A percentile compares a stretch with the other conserved stretches of the same genome.
Conservation (phyloP, 176 grass and related monocot genomes). For the Panicum miliaceum region DNA sequence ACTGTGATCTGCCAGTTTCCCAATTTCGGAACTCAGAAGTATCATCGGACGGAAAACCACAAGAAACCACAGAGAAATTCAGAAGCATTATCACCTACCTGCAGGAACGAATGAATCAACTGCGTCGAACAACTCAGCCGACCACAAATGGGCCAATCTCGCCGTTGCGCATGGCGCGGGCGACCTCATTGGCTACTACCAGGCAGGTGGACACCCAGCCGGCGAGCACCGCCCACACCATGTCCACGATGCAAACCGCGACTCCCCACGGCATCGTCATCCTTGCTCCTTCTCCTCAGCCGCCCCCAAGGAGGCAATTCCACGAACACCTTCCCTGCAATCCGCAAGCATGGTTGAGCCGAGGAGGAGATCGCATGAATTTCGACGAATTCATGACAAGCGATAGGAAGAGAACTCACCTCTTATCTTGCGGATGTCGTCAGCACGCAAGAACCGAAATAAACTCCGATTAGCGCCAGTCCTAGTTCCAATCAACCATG, state of each 20-base stretch:
- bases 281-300: not conserved
- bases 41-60: not conserved
- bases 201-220: constrained; percentile 78
- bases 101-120: constrained; percentile 3
- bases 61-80: not conserved
- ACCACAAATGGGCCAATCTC: constrained; percentile 70
- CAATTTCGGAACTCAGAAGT: not conserved
- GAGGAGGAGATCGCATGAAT: constrained; percentile 1
- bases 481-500: not conserved
- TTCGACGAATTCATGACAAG: not conserved
- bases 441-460: constrained; percentile 10
- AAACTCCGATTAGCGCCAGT: not conserved
- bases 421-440: not conserved
- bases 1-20: not conserved
- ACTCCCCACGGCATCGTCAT: constrained; percentile 62
- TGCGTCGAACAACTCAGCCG: constrained; percentile 43
- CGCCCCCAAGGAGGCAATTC: constrained; percentile 33
- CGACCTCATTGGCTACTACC: constrained; percentile 73
- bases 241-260: constrained; percentile 56
- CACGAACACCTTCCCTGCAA: constrained; percentile 32
- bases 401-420: not conserved
- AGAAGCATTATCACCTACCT: constrained; percentile 34
- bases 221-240: constrained; percentile 68
- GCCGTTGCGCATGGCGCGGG: constrained; percentile 54
- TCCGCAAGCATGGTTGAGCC: not conserved